Evolutionary conservation across 208 protist species (phyloP), one percentile per base, ranked within the genome.

Genomic region (Kentomonas sorsogonicus): DNA sequence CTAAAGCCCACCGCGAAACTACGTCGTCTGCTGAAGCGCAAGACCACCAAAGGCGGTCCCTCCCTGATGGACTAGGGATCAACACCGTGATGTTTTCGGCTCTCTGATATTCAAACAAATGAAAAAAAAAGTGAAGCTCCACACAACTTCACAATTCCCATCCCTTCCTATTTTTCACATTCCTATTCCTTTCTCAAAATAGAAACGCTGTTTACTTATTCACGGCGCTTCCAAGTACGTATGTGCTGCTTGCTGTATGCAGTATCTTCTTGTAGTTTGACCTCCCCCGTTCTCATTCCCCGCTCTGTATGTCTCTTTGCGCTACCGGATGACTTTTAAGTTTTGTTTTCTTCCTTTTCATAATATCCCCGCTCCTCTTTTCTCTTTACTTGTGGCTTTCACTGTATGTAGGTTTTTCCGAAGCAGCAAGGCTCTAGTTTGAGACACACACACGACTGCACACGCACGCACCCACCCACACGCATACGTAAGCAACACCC

Each of bases 1-100:
- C 26, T 89, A 3, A 68, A 63, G 39, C 85, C 85, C 0, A 93
- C 85, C n/a, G 38, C 29, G 39, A 64, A 56, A 46, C 43, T 92
- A 18, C 68, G 63, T 34, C 20, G 34, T 3, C 46, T 58, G 53
- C 44, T 89, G 47, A 74, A 83, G 29, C 40, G 38, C 0, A 80
- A 80, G 54, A 81, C 72, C n/a, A 55, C 41, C 47, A 77, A 72
- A 15, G n/a, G 36, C 0, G 70, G 62, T 11, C 63, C 51, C 0
- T 62, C 74, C 39, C 76, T 71, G 0, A 72, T 83, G 26, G 53
- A 57, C 5, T 48, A 63, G 27, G 27, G 53, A 30, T 15, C 31
- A n/a, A 39, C 3, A 33, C n/a, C n/a, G n/a, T n/a, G n/a, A n/a
- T n/a, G n/a, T n/a, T n/a, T n/a, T n/a, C n/a, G n/a, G n/a, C n/a